phyloP scores from a whole-genome alignment of 768 basidiomycete genomes.

The Clavulina sp. region DNA sequence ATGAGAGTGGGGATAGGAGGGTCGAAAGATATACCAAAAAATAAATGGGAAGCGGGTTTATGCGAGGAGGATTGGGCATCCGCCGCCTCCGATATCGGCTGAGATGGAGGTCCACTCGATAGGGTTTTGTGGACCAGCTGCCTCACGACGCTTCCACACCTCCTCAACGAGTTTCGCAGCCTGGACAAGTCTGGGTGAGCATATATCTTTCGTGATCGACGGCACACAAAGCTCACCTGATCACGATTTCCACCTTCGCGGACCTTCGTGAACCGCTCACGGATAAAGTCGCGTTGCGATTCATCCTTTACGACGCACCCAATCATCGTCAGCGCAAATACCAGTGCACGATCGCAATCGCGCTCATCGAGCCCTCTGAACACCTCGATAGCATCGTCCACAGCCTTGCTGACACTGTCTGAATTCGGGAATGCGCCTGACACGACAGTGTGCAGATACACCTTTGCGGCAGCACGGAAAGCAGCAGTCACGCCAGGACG shows the following conservation, averaged over 20 bases:
- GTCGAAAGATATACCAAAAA: too few relatives aligned
- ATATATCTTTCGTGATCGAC: background rate
- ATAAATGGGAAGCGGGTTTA: too few relatives aligned
- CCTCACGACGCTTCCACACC: slow-evolving; percentile 11
- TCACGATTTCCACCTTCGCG: slow-evolving; percentile 5
- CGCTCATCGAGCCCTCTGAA: slow-evolving; percentile 26
- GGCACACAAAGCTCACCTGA: slow-evolving; percentile 3
- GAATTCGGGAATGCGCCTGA: slow-evolving; percentile 68
- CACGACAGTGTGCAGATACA: slow-evolving; percentile 62
- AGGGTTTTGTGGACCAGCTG: background rate
- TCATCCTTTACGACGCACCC: slow-evolving; percentile 53
- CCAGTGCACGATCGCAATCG: slow-evolving; percentile 43
- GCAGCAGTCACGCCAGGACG: slow-evolving; percentile 14
- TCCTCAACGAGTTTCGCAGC: slow-evolving; percentile 8
- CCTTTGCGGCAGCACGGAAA: slow-evolving; percentile 56
- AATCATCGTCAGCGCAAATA: slow-evolving; percentile 58
- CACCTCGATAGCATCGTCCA: slow-evolving; percentile 35
- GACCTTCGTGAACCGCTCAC: slow-evolving; percentile 4
- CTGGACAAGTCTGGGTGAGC: slow-evolving; percentile 5
- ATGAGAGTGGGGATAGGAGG: too few relatives aligned
- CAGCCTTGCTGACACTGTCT: slow-evolving; percentile 45
- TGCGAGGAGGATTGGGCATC: too few relatives aligned
- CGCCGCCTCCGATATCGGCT: too few relatives aligned
- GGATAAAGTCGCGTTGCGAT: slow-evolving; percentile 7
- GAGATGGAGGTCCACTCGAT: too few relatives aligned